Percentiles rank a stretch among this genome's conserved stretches.
These are phyloP conservation scores for Myotisia sp. DNA, from an alignment of 2,329 filamentous ascomycete genomes.

Conservation along the genomic window DNA sequence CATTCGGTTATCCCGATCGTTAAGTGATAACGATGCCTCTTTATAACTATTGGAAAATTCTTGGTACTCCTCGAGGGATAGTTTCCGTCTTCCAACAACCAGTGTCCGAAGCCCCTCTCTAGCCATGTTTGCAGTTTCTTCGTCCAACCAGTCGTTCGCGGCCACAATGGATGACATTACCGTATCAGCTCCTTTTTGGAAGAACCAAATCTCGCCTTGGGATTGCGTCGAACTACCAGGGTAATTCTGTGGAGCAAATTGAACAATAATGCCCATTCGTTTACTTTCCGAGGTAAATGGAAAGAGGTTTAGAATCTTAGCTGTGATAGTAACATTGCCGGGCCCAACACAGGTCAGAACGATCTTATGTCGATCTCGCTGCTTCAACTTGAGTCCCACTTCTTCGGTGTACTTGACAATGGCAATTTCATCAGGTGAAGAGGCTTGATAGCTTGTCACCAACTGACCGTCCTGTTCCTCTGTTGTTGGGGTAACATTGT, in stretches of 20 bases:
- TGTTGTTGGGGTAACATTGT: conserved; percentile 87
- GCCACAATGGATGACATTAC: conserved; percentile 95
- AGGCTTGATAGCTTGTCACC: conserved; percentile 83
- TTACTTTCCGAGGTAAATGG: conserved; percentile 97
- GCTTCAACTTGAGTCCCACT: conserved; percentile 69
- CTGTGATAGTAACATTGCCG: conserved; percentile 61
- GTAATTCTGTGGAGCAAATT: conserved; percentile 52
- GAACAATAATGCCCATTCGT: conserved; percentile 91
- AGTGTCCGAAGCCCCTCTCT: conserved; percentile 86
- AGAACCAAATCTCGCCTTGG: conserved; percentile 86
- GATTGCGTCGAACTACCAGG: conserved; percentile 36
- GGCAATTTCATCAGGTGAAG: conserved; percentile 93
- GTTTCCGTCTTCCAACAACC: conserved; percentile 80
- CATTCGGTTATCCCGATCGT: conserved; percentile 68
- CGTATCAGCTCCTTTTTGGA: conserved; percentile 94
- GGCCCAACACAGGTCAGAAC: conserved; percentile 62
- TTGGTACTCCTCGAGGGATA: conserved; percentile 64
- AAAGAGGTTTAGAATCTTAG: conserved; percentile 84
- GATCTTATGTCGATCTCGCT: conserved; percentile 79
- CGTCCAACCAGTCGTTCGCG: conserved; percentile 95
- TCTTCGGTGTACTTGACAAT: conserved; percentile 93
- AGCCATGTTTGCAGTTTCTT: conserved; percentile 99
- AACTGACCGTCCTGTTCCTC: conserved; percentile 68
- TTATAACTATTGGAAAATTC: conserved; percentile 64
- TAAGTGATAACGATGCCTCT: conserved; percentile 66